Evolutionary conservation across 345 rosid species (phyloP).

Genomic region (Microcos paniculata): DNA sequence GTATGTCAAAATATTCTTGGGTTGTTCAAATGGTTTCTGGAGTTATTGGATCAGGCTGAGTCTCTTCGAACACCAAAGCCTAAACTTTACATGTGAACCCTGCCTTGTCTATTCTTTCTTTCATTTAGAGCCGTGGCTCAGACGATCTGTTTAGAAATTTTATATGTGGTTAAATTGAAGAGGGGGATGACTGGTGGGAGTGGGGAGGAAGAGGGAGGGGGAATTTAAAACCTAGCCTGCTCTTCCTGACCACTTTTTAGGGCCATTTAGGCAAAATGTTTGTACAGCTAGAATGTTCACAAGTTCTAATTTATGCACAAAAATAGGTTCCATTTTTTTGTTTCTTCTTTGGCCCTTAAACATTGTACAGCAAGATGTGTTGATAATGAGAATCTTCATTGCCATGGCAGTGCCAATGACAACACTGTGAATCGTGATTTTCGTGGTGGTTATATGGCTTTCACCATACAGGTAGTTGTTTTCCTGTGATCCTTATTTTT

Average conservation of each 20-base stretch:
- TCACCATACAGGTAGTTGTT: slow-evolving; percentile 65
- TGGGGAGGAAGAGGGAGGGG: neutral
- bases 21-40: slow-evolving; percentile 11
- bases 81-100: slow-evolving; percentile 6
- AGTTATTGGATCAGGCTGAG: slow-evolving; percentile 6
- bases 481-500: slow-evolving; percentile 10
- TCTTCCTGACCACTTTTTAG: neutral
- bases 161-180: neutral
- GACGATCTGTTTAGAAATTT: neutral
- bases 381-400: slow-evolving; percentile 20
- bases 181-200: neutral
- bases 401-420: slow-evolving; percentile 61
- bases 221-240: slow-evolving; percentile 1
- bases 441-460: slow-evolving; percentile 85
- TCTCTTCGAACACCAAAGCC: neutral
- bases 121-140: neutral
- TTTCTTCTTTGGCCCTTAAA: slow-evolving; percentile 2
- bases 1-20: neutral
- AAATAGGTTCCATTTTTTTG: neutral
- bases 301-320: neutral
- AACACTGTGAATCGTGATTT: slow-evolving; percentile 51
- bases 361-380: slow-evolving; percentile 18
- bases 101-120: neutral
- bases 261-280: neutral
- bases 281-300: neutral